Base-by-base conservation (phyloP, 2,329 filamentous ascomycete genomes). In the Fusarium liriodendri region DNA sequence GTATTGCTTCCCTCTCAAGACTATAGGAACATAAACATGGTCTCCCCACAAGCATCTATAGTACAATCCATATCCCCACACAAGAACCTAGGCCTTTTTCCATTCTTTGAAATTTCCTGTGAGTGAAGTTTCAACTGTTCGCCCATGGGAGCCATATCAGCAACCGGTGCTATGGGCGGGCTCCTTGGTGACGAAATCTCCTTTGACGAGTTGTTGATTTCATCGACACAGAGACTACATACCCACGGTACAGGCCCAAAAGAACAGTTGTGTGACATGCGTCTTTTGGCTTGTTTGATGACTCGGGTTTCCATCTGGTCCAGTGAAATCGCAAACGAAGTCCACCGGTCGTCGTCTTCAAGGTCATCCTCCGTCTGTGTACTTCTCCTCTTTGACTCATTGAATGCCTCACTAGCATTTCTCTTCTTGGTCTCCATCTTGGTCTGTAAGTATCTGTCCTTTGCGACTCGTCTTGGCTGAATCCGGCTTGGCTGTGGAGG, bases 21-120 rank as follows among this genome's bases (percentile, higher is more conserved):
- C 69, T 27, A 67, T 10, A 75, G 8, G 14, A 74, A 55, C 65
- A 75, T 75, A 14, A 74, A 75, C 62, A 72, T 74, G 1, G 72
- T 69, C 13, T 54, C 16, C 32, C 29, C 37, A 40, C 72, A 74
- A n/a, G 40, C 55, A 29, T 74, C 72, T 3, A 72, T 40, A 7
- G 57, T 22, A 47, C 64, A 74, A 1, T 33, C 29, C n/a, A 75
- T 29, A 13, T 18, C 62, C 6, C 59, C 54, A 16, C 42, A 70
- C 20, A 54, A 38, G 38, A 27, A 58, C 7, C 6, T 59, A 8
- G 16, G 6, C 5, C 63, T 37, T 8, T n/a, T 37, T 1, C 27
- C 52, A 2, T 4, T 40, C 1, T 38, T 6, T 27, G 63, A 58
- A 1, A 40, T 18, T 5, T 20, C 59, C 42, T 38, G 59, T 6